Base-by-base conservation (phyloP, 345 rosid genomes). In the Pugionium dolabratum region DNA sequence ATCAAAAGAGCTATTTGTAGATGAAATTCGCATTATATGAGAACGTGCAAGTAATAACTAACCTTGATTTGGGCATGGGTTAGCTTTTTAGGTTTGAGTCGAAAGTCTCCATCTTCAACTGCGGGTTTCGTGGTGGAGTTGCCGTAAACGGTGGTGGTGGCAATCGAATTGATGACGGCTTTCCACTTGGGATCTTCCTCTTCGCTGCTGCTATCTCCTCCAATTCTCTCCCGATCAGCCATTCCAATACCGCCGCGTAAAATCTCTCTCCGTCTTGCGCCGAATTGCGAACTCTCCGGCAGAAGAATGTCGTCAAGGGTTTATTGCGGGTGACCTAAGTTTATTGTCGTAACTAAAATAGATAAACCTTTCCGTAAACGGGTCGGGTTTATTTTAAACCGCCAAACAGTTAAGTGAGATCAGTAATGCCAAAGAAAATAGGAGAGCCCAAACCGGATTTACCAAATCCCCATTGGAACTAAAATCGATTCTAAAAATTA, bases 51-150 rank as follows among this genome's bases (percentile, higher is more conserved):
- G 45, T 32, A 25, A 54, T 11, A 11, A 56, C 61, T 62, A 36
- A 88, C 96, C 95, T 86, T 90, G 56, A 94, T 77, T 39, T 85
- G 89, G 69, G 79, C 88, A 72, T 80, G 90, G 41, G 82, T 94
- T 58, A 80, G 82, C 81, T 85, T 86, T 40, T 84, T 80, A 69
- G 95, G 73, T 41, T 82, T 75, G 54, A 50, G 43, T 28, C 59
- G 50, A 32, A 52, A 59, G 26, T 73, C 76, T 54, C 60, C 78
- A 32, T 76, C 80, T 40, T 59, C 78, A 48, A 43, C 60, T 68
- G 45, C 28, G 1, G 71, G 69, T 69, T 75, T 75, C 27, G 56
- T 3, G 44, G 72, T 67, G 41, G 75, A 41, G 44, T 72, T 50
- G 18, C 61, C 78, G 58, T 77, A 85, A 41, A 79, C 70, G 47